Base-by-base conservation (phyloP, 2,329 filamentous ascomycete species). In the Neonectria faginata region DNA sequence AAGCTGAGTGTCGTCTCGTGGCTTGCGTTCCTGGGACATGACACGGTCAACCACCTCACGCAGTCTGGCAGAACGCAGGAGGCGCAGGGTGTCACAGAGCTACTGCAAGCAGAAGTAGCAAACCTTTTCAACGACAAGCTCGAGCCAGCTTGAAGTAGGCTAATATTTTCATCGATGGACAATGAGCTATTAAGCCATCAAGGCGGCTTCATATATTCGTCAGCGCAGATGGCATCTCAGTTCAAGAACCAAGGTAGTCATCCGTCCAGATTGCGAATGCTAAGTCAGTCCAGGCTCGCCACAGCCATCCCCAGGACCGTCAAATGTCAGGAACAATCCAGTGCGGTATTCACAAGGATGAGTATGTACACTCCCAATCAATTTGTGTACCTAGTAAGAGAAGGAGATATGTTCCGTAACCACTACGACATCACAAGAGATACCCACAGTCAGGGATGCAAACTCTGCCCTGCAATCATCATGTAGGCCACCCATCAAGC, bases 21-120 rank as follows among this genome's bases (percentile, higher is more conserved):
- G 79, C 71, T 80, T 16, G 75, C 75, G 2, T 79, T 78, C 20
- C 74, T 85, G 29, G 81, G 80, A 8, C 75, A 83, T n/a, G 83
- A 86, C 59, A 84, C 83, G 0, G 79, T 84, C 57, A 80, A 79
- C 51, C 78, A 83, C 57, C 73, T 86, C n/a, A 76, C 78, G 12
- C 75, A 79, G 31, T 74, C 76, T 2, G 83, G 83, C 10, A 74
- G 78, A 67, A 74, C 74, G 7, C 74, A 77, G 5, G 79, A 84
- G 67, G 84, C 84, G 0, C 76, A 81, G 44, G 71, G 74, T 10
- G 73, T 85, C 1, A 76, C 79, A 4, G 71, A 78, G 36, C 62
- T 82, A 4, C 62, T 83, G n/a, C 74, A 78, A 18, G 69, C 74
- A 10, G 80, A 79, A 52, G 70, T 81, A n/a, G 64, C 78, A 2